Conservation (phyloP, 352 stramenopile species). For the Pythium dissotocum region DNA sequence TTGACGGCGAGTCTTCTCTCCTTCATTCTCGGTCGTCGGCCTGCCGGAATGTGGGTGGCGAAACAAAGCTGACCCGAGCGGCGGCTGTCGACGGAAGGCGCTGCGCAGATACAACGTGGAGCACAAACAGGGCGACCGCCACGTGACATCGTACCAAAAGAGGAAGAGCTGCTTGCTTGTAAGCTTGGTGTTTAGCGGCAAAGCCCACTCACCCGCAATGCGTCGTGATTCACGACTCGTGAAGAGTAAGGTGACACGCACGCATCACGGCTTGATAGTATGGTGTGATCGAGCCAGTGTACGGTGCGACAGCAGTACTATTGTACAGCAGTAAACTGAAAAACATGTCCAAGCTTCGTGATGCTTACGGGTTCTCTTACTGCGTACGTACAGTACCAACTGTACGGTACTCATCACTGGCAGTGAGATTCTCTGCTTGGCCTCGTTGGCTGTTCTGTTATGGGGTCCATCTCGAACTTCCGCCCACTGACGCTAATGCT, state of each 20-base stretch:
- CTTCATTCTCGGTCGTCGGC: not conserved
- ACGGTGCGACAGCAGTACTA: not conserved
- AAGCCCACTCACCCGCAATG: not conserved
- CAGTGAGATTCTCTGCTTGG: too few relatives aligned
- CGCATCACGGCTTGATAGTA: not conserved
- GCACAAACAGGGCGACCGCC: not conserved
- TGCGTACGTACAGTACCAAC: too few relatives aligned
- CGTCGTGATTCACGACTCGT: not conserved
- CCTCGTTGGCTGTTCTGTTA: too few relatives aligned
- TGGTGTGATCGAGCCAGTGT: not conserved
- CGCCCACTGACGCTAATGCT: not conserved
- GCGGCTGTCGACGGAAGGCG: not conserved
- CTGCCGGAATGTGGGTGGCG: not conserved
- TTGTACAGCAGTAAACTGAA: too few relatives aligned
- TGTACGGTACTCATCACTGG: too few relatives aligned
- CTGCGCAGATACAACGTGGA: too few relatives aligned
- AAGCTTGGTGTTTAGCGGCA: not conserved
- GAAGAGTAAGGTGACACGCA: not conserved
- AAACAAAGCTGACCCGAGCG: not conserved
- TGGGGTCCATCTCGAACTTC: not conserved
- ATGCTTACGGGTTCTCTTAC: too few relatives aligned
- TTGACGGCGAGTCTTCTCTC: not conserved
- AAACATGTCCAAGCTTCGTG: too few relatives aligned
- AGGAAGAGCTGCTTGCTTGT: not conserved
- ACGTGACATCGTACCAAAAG: slow-evolving; percentile 1